Evolutionary conservation across 1,284 basidiomycete genomes (phyloP).

Genomic region (Pisolithus thermaeus): DNA sequence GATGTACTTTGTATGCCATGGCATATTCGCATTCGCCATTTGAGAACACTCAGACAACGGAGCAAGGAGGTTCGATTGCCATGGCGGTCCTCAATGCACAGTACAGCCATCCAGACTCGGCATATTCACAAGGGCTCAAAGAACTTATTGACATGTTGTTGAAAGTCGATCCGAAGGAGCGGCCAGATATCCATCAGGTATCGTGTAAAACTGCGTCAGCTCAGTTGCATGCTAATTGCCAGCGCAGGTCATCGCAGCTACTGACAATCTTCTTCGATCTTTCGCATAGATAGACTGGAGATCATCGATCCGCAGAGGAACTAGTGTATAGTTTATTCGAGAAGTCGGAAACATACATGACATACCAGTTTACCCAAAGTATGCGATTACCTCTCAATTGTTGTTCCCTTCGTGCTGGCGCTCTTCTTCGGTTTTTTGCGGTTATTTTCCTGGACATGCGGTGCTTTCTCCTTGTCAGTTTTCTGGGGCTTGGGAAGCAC

Average conservation of each 20-base stretch:
- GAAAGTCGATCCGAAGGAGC: constrained; percentile 70
- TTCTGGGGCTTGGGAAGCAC: not conserved
- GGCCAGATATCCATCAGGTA: constrained; percentile 83
- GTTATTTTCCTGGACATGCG: not conserved
- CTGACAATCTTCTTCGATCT: constrained; percentile 58
- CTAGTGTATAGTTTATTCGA: not conserved
- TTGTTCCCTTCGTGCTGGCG: no score
- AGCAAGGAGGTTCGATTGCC: constrained; percentile 86
- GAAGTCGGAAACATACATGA: not conserved
- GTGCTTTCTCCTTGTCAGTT: constrained; percentile 2
- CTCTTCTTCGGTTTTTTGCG: not conserved
- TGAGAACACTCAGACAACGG: constrained; percentile 81
- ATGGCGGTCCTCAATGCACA: constrained; percentile 92
- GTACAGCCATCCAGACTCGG: constrained; percentile 79
- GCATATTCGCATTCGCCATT: constrained; percentile 93
- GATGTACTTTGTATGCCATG: constrained; percentile 87
- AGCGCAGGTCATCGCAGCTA: constrained; percentile 63
- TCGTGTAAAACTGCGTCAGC: constrained; percentile 11
- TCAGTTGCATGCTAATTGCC: constrained; percentile 4
- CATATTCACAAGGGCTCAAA: constrained; percentile 77
- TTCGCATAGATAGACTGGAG: constrained; percentile 34
- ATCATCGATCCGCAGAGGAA: not conserved
- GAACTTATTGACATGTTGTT: constrained; percentile 82
- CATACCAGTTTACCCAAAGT: not conserved
- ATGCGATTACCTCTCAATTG: no score